phyloP scores from a whole-genome alignment of 163 green algal genomes.

The Coccomyxa subellipsoidea region DNA sequence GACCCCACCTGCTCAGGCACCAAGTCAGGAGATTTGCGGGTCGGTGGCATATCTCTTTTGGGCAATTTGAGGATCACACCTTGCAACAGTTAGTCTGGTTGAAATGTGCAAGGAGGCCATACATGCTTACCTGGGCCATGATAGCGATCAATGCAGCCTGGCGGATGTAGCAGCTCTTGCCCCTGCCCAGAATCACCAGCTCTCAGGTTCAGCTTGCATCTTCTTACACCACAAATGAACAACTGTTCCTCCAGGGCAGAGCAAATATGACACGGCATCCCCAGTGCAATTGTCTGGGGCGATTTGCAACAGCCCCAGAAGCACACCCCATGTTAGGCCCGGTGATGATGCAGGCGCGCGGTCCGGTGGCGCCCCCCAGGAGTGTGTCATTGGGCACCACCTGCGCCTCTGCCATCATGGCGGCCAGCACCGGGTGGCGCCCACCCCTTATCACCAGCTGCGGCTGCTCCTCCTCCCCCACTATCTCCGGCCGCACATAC shows the following conservation, averaged over 20 bases:
- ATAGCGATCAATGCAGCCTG: slow-evolving; percentile 73
- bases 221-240: background rate
- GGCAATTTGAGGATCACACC: no score
- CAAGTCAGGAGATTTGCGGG: background rate
- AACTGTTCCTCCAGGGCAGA: background rate
- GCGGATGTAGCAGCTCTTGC: slow-evolving; percentile 84
- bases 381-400: slow-evolving; percentile 76
- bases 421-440: slow-evolving; percentile 80
- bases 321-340: slow-evolving; percentile 86
- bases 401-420: slow-evolving; percentile 34
- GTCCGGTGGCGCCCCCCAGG: slow-evolving; percentile 16
- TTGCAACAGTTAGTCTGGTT: no score
- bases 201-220: background rate
- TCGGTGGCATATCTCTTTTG: no score
- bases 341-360: slow-evolving; percentile 63
- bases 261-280: no score
- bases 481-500: slow-evolving; percentile 55
- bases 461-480: slow-evolving; percentile 20
- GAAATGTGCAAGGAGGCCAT: background rate
- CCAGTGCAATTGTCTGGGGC: background rate
- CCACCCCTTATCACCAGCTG: slow-evolving; percentile 53
- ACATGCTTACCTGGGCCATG: slow-evolving; percentile 74
- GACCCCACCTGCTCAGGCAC: slow-evolving; percentile 61
- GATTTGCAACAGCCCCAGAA: background rate
- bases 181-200: slow-evolving; percentile 12